Percentiles rank a stretch among this genome's conserved stretches.
phyloP scores from a whole-genome alignment of 805 yeast genomes.

The Teunomyces panamensis region DNA sequence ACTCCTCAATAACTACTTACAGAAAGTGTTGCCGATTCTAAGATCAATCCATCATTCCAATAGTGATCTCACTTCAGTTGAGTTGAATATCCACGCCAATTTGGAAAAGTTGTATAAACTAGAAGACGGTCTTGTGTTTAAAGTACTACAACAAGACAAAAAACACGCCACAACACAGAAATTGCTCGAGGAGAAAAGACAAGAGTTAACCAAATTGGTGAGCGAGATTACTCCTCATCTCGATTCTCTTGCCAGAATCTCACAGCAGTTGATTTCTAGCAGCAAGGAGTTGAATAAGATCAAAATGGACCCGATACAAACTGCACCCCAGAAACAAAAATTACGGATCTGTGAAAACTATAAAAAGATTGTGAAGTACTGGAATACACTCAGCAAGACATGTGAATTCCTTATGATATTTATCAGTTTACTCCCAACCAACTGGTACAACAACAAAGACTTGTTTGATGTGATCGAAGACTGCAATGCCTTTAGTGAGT shows the following conservation, averaged over 20 bases:
- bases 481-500: slow-evolving; percentile 22
- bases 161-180: neutral
- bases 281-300: slow-evolving; percentile 6
- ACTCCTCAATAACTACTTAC: slow-evolving; percentile 24
- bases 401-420: slow-evolving; percentile 32
- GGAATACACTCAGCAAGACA: slow-evolving; percentile 18
- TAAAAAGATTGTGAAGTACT: slow-evolving; percentile 12
- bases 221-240: slow-evolving; percentile 1
- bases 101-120: slow-evolving; percentile 17
- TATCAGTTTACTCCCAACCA: slow-evolving; percentile 30
- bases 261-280: neutral
- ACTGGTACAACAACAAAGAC: slow-evolving; percentile 35
- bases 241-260: neutral
- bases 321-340: neutral
- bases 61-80: slow-evolving; percentile 25
- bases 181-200: neutral
- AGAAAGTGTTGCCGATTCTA: slow-evolving; percentile 30
- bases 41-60: slow-evolving; percentile 31
- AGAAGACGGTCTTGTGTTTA: slow-evolving; percentile 11
- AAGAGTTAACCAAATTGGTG: neutral
- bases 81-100: slow-evolving; percentile 19
- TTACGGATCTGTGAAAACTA: slow-evolving; percentile 2
- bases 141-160: slow-evolving; percentile 12
- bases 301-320: neutral
- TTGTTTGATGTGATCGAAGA: slow-evolving; percentile 25